Percentiles rank a stretch among this genome's conserved stretches.
These are phyloP conservation scores for Alternaria alternata DNA, from an alignment of 2,329 filamentous ascomycete species.

Conservation along the genomic window DNA sequence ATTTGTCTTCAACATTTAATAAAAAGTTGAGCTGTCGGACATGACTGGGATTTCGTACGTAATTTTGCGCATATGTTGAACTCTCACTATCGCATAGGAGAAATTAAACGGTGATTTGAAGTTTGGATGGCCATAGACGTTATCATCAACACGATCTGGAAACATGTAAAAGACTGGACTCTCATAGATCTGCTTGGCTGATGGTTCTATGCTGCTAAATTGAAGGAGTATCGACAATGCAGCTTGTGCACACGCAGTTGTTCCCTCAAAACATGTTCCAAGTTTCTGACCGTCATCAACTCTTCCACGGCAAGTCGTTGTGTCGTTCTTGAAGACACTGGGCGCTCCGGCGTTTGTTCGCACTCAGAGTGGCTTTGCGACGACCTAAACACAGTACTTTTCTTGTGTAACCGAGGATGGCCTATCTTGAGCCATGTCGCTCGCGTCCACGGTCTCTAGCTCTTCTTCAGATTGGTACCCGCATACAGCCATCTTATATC, in stretches of 20 bases:
- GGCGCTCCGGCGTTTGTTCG: background rate
- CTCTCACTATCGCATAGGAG: background rate
- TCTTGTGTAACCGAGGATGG: background rate
- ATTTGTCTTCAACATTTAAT: too few relatives aligned
- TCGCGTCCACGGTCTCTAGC: background rate
- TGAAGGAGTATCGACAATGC: background rate
- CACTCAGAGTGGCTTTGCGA: background rate
- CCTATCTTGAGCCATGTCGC: background rate
- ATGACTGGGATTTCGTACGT: too few relatives aligned
- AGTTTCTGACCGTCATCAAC: background rate
- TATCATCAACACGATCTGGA: background rate
- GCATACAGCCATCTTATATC: slow-evolving; percentile 47
- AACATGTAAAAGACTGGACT: background rate
- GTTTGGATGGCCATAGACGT: background rate
- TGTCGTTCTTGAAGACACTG: background rate
- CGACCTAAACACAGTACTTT: background rate
- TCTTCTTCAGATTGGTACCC: background rate
- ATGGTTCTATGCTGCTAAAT: background rate
- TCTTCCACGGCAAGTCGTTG: background rate
- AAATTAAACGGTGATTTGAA: background rate
- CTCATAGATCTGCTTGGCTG: background rate
- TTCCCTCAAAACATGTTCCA: background rate
- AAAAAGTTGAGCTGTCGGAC: too few relatives aligned
- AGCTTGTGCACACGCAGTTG: background rate
- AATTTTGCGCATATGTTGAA: too few relatives aligned